Evolutionary conservation across 1,139 yeast species (phyloP), one percentile per base, ranked within the genome.

Genomic region (Yamadazyma atmosphaerica): DNA sequence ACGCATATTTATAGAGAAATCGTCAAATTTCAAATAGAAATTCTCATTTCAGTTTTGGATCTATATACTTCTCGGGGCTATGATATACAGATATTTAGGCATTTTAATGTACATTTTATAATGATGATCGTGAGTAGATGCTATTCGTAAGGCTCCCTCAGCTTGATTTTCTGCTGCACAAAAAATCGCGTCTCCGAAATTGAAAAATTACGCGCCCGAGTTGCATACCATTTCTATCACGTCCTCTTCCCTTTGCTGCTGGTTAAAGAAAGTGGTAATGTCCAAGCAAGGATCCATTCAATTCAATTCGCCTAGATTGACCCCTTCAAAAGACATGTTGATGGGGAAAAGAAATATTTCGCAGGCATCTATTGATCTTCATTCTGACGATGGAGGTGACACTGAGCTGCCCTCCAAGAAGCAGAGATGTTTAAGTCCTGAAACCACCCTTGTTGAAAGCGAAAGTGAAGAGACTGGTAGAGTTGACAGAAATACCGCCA

Each of bases 401-500:
- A 15, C 22, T 8, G 33, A 18, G 7, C 39, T 34, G 35, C 40
- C 46, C 3, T 14, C 38, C 3, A 43, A 45, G 32, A 40, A 37
- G 14, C 39, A 27, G 22, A 35, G 27, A 18, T 37, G 37, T 17
- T 15, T 36, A n/a, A 41, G 37, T 26, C 40, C 41, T 10, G 43
- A 40, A n/a, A 13, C 33, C 3, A 37, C 43, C 4, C 24, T 37
- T 6, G 21, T 28, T 14, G 39, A 37, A 25, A 34, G 58, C 37
- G 55, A 55, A 3, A 31, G 26, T 18, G 24, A 25, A 7, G 17
- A 39, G 63, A 56, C 4, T 8, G 5, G 12, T 23, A 9, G 11
- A 26, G 29, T 9, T 28, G 31, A 16, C 10, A 14, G 29, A 12
- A 13, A 26, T n/a, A n/a, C n/a, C n/a, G n/a, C n/a, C n/a, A n/a